Evolutionary conservation across 202 grass and related monocot genomes (phyloP), one percentile per base, ranked within the genome.

Genomic region (Hordeum pubiflorum): DNA sequence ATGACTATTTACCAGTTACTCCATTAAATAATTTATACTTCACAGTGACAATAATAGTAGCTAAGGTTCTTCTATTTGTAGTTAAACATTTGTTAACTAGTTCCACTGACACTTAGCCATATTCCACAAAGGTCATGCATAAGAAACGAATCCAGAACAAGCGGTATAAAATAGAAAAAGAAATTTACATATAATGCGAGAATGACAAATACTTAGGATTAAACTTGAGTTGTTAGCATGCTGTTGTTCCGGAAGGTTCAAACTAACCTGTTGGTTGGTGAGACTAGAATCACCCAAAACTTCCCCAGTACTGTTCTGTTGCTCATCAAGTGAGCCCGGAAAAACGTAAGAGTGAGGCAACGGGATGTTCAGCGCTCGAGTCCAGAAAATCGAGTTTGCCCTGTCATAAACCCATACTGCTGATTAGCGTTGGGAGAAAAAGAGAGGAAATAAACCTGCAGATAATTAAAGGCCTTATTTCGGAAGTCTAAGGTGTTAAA

Each of bases 351-450:
- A 94, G 88, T 68, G 84, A 86, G 95, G 92, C 74, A 93, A 72
- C 21, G 95, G 95, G 57, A 98, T 86, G 69, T 94, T 98, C 65
- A 98, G 86, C 29, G 92, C 95, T 79, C 95, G 69, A 73, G 88
- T 98, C 95, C 95, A 98, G 72, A 98, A 98, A 86, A 98, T 89
- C 33, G 92, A 94, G 63, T 94, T 97, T 44, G 92, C 95, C 95
- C 95, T 98, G 87, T 70, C 22, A 63, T 48, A 72, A 46, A 81
- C 5, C 12, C 76, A 23, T 70, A 77, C 20, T 58, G 44, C 21
- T 69, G 5, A 82, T 27, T 31, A 82, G 63, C 10, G 22, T 58
- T 22, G 66, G 26, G 31, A 68, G 67, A 73, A 58, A 34, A 68
- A 3, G 41, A 13, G 54, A 72, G 8, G 32, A 46, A 57, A 48